Evolutionary conservation across 352 stramenopile species (phyloP).

Genomic region (Pythium folliculosum): DNA sequence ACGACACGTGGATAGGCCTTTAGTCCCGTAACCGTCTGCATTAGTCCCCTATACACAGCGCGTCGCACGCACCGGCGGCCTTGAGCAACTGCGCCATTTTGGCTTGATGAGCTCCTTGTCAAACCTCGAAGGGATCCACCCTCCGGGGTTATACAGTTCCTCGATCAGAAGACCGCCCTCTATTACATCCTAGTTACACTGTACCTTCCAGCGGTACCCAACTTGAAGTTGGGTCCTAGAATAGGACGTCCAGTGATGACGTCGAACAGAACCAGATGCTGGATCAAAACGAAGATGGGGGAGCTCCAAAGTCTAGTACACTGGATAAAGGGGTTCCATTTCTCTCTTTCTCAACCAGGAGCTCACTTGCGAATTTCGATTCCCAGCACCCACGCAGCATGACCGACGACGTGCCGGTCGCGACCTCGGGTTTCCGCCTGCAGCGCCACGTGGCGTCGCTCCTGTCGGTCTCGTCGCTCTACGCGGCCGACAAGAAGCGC

Average conservation of each 20-base stretch:
- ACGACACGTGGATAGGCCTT: too few relatives aligned
- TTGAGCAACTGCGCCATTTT: conserved; percentile 37
- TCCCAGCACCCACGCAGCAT: background rate
- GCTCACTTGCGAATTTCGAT: conserved; percentile 1
- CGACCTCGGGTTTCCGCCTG: conserved; percentile 29
- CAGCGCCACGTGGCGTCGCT: conserved; percentile 48
- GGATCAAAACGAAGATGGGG: background rate
- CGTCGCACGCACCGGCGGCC: conserved; percentile 25
- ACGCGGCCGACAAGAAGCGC: conserved; percentile 32
- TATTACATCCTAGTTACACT: conserved; percentile 10
- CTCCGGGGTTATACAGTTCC: background rate
- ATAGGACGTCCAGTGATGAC: conserved; percentile 5
- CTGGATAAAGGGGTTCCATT: too few relatives aligned
- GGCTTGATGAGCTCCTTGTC: background rate
- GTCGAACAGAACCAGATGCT: background rate
- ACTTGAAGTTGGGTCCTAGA: conserved; percentile 5
- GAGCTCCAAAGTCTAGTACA: background rate
- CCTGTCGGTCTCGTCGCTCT: conserved; percentile 32
- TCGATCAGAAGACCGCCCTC: conserved; percentile 10
- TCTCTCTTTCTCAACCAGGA: too few relatives aligned
- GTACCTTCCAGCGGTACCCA: conserved; percentile 6
- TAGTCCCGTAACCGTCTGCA: background rate
- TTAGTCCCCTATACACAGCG: background rate
- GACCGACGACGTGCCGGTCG: conserved; percentile 3
- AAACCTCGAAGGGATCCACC: background rate